Base-by-base conservation (phyloP, 768 basidiomycete genomes). In the Paxillus ammoniavirescens region DNA sequence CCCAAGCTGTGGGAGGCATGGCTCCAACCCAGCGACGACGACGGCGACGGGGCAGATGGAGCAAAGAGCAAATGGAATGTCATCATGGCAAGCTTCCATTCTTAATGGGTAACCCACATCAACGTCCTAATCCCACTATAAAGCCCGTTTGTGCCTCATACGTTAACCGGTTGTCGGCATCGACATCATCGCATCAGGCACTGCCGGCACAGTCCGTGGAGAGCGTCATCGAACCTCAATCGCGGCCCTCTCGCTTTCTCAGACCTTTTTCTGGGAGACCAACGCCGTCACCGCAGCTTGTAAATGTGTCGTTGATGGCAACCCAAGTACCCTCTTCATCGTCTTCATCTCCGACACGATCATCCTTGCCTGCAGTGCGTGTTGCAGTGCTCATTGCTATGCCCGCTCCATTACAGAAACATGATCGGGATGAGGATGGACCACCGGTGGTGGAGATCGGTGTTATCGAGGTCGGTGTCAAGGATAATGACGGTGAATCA, bases 311-410 rank as follows among this genome's bases (percentile, higher is more conserved):
- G 8, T 53, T 53, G 15, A 50, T 48, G 33, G 40, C 48, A 12
- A 23, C 53, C 15, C 41, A 43, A 46, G 15, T 36, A 3, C 15
- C 15, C 1, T 30, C 53, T 23, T 26, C 41, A 30, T 15, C 61
- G 13, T 37, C 58, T 55, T 41, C 53, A 49, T 53, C 61, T 47
- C 54, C 56, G 47, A 9, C 47, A 44, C 13, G 31, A 45, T 21
- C 47, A 13, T 5, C 54, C 26, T 47, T 63, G 44, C 57, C 69
- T 33, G 51, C 62, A 42, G 64, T 79, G 23, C 68, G 67, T 35
- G 68, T 79, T 30, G 71, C 74, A 0, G 75, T 79, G 15, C 64
- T 79, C 31, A 73, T 79, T 38, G 76, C 78, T 5, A 77, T 79
- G 78, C 77, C 77, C 17, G 33, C 28, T 23, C 12, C 28, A 9